A percentile compares a stretch with the other conserved stretches of the same genome.
Evolutionary conservation across 164 flowering plant genomes (phyloP).

Genomic region (Vitis cinerea): DNA sequence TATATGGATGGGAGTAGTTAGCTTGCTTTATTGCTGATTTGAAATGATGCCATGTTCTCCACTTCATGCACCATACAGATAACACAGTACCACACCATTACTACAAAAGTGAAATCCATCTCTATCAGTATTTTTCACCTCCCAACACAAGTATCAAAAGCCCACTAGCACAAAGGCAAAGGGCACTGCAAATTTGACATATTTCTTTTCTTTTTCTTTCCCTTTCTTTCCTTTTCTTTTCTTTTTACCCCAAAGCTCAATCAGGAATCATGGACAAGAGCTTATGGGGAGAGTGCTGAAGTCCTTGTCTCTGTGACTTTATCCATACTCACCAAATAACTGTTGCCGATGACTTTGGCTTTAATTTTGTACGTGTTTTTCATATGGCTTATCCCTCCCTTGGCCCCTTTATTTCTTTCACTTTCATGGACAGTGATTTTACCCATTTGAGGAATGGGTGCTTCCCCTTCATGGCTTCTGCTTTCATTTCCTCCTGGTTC

Average conservation of each 20-base stretch:
- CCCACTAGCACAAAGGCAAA: background rate
- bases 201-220: background rate
- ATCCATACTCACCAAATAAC: slow-evolving; percentile 10
- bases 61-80: slow-evolving; percentile 20
- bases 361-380: slow-evolving; percentile 20
- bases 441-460: slow-evolving; percentile 13
- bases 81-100: slow-evolving; percentile 11
- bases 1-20: background rate
- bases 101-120: slow-evolving; percentile 2
- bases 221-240: too few relatives aligned
- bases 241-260: background rate
- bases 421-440: slow-evolving; percentile 28
- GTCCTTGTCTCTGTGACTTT: slow-evolving; percentile 27
- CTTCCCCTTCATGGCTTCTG: slow-evolving; percentile 9
- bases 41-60: slow-evolving; percentile 33
- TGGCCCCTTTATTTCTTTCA: slow-evolving; percentile 12
- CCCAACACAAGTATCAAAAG: slow-evolving; percentile 1
- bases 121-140: background rate
- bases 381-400: too few relatives aligned
- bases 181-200: background rate
- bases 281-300: background rate
- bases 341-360: slow-evolving; percentile 28
- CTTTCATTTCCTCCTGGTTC: background rate
- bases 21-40: slow-evolving; percentile 3
- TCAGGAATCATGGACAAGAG: background rate